Percentiles rank a stretch among this genome's conserved stretches.
These are phyloP conservation scores for Polytrichum commune DNA, from an alignment of 225 moss, liverwort and hornwort genomes.

Conservation along the genomic window DNA sequence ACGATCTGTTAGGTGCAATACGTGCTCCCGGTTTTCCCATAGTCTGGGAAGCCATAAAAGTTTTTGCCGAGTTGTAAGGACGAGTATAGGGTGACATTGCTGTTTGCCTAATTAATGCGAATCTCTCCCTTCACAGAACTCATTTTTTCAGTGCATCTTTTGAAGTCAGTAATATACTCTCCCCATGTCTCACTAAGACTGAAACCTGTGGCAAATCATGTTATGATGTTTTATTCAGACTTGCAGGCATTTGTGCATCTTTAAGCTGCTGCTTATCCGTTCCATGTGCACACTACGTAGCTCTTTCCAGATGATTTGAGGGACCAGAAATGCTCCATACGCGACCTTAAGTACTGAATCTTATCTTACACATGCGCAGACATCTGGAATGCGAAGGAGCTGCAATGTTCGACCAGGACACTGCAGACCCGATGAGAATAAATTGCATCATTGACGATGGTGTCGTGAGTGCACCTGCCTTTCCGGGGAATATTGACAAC, in stretches of 20 bases:
- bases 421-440: neutral
- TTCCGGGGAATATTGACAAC: neutral
- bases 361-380: neutral
- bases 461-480: neutral
- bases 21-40: too few species aligned
- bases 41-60: too few species aligned
- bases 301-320: neutral
- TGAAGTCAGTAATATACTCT: neutral
- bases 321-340: neutral
- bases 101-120: too few species aligned
- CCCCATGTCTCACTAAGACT: slow-evolving; percentile 3
- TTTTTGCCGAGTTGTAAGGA: too few species aligned
- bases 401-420: neutral
- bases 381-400: neutral
- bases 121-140: too few species aligned
- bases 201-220: neutral
- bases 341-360: neutral
- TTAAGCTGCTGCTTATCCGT: neutral
- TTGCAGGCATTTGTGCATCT: neutral
- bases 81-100: too few species aligned
- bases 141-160: too few species aligned
- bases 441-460: neutral
- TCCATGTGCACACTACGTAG: neutral
- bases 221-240: neutral
- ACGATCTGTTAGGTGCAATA: too few species aligned